These are phyloP conservation scores for Coniella vitis DNA, from an alignment of 2,329 filamentous ascomycete genomes.

Conservation along the genomic window DNA sequence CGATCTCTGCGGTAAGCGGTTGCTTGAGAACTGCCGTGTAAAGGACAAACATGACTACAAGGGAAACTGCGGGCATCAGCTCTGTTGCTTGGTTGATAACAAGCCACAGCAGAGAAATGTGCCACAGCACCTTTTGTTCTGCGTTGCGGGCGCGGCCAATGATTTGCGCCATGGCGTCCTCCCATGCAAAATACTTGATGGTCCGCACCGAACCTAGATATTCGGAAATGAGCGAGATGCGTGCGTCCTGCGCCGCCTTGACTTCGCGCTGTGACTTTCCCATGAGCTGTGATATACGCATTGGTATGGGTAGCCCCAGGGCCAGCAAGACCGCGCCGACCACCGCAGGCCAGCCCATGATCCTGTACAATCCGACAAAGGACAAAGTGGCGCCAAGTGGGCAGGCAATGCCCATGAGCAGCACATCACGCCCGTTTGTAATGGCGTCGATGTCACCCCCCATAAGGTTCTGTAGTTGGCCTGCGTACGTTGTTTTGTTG, in stretches of 20 bases:
- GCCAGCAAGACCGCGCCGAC: slow-evolving; percentile 44
- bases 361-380: slow-evolving; percentile 45
- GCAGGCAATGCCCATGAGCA: slow-evolving; percentile 38
- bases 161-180: slow-evolving; percentile 43
- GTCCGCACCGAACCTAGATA: slow-evolving; percentile 51
- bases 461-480: slow-evolving; percentile 41
- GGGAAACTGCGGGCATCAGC: slow-evolving; percentile 43
- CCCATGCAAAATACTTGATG: slow-evolving; percentile 57
- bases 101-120: slow-evolving; percentile 40
- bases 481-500: slow-evolving; percentile 19
- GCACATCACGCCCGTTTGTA: slow-evolving; percentile 42
- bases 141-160: slow-evolving; percentile 41
- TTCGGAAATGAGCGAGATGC: slow-evolving; percentile 51
- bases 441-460: slow-evolving; percentile 52
- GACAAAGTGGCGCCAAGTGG: slow-evolving; percentile 41
- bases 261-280: slow-evolving; percentile 44
- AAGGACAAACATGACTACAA: slow-evolving; percentile 48
- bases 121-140: slow-evolving; percentile 51
- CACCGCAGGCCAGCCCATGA: slow-evolving; percentile 49
- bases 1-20: slow-evolving; percentile 47
- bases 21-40: slow-evolving; percentile 41
- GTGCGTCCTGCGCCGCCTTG: slow-evolving; percentile 47
- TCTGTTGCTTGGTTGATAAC: slow-evolving; percentile 43
- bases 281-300: slow-evolving; percentile 43
- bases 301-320: slow-evolving; percentile 41